Base-by-base conservation (phyloP, 2,329 filamentous ascomycete genomes). In the Sclerotinia trifoliorum region DNA sequence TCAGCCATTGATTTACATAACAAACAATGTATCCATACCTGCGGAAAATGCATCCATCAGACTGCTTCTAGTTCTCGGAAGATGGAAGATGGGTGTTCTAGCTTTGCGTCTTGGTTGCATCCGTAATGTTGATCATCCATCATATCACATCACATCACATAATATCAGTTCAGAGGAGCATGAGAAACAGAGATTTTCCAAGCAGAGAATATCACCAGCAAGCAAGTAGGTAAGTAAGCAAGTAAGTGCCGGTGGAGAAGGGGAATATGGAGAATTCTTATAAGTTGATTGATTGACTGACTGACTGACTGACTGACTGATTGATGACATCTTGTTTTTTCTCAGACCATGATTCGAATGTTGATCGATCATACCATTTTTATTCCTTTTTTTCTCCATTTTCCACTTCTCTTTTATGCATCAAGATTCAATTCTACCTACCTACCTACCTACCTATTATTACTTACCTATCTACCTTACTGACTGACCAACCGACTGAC, bases 281-380 rank as follows among this genome's bases (percentile, higher is more conserved):
- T 15, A 7, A 42, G 21, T 17, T 7, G 56, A 58, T n/a, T n/a
- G n/a, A n/a, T n/a, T n/a, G 29, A 29, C 29, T 29, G 29, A 29
- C 29, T 29, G 29, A 29, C 29, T 29, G 29, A 29, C 29, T 29
- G 5, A 29, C 29, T 29, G 5, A 29, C 35, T 35, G 8, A 35
- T n/a, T n/a, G n/a, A n/a, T n/a, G n/a, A n/a, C n/a, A n/a, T n/a
- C n/a, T n/a, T n/a, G n/a, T n/a, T n/a, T n/a, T n/a, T n/a, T n/a
- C n/a, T 5, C 56, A 42, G 15, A 19, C 15, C 56, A 58, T 58
- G 39, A 29, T 58, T 46, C 56, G 56, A 46, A 58, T 58, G 39
- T 21, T 44, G n/a, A n/a, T n/a, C n/a, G 39, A 58, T 58, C 56
- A 44, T 58, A 10, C n/a, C 55, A 58, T 57, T 39, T 15, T 39